Conservation (phyloP, 192 early-diverging fungal species). For the Backusella tuberculispora region DNA sequence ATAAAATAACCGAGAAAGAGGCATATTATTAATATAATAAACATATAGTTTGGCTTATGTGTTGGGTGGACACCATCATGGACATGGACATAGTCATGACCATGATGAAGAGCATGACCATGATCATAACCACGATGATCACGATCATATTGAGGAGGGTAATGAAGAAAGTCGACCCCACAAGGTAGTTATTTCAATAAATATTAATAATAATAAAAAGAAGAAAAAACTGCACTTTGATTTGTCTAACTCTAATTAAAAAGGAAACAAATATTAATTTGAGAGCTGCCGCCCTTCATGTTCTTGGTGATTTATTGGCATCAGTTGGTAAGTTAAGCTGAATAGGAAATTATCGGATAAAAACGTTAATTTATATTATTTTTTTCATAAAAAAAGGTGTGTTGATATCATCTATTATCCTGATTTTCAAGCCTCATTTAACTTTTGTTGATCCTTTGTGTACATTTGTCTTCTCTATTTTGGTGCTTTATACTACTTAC, state of each 20-base stretch:
- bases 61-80: slow-evolving; percentile 57
- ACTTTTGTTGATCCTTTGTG: slow-evolving; percentile 79
- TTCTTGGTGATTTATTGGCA: slow-evolving; percentile 79
- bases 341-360: neutral
- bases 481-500: slow-evolving; percentile 75
- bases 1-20: neutral
- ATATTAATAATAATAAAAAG: neutral
- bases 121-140: slow-evolving; percentile 43
- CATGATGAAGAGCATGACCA: slow-evolving; percentile 36
- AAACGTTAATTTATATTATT: neutral
- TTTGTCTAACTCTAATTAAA: neutral
- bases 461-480: slow-evolving; percentile 79
- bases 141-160: slow-evolving; percentile 23
- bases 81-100: slow-evolving; percentile 47
- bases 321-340: slow-evolving; percentile 55
- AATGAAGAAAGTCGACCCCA: neutral
- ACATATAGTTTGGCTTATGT: slow-evolving; percentile 54
- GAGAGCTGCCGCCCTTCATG: slow-evolving; percentile 76
- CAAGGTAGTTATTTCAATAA: neutral
- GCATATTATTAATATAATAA: slow-evolving; percentile 1
- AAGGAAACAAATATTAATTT: slow-evolving; percentile 66
- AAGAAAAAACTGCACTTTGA: neutral
- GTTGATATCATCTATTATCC: slow-evolving; percentile 71
- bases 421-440: slow-evolving; percentile 59
- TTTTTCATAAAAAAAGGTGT: slow-evolving; percentile 48